Evolutionary conservation across 2,329 filamentous ascomycete genomes (phyloP), one percentile per base, ranked within the genome.

Genomic region (Aspergillus alliaceus): DNA sequence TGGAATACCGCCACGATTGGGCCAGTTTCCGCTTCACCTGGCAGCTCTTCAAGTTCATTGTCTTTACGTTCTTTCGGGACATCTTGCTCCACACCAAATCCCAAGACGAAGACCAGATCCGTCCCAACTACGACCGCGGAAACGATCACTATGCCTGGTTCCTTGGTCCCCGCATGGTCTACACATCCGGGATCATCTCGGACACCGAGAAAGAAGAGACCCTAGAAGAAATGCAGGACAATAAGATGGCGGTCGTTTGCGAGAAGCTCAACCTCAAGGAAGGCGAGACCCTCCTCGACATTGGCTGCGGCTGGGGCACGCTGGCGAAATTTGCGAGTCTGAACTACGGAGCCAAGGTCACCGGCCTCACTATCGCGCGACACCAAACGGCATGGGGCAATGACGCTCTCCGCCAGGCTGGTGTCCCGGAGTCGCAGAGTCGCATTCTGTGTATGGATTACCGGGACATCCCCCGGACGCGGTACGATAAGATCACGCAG

Each of bases 131-230:
- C 78, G 95, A 98, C 83, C 89, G 92, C 64, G 95, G 95, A 72
- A 92, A 99, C 75, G 95, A 98, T 79, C 96, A 97, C 80, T 99
- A 99, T 82, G 89, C 86, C 75, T 99, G 93, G 92, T 98, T 98
- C 84, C 85, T 98, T 62, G 95, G 95, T 60, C 93, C 93, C 58
- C 93, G 93, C 72, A 99, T 98, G 95, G 91, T 98, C 78, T 98
- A 98, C 82, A 99, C 95, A 51, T 96, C 91, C 51, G 95, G 95
- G 69, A 82, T 99, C 69, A 96, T 99, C 73, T 89, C 89, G 60
- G 92, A 98, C 76, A 85, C 90, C 75, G 87, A 88, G 77, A 84
- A 83, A 65, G 95, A 98, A 79, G 95, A 98, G 80, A 86, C 87
- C 32, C 88, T 99, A 25, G 95, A 99, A 79, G 84, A 98, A 79